Evolutionary conservation across 352 stramenopile species (phyloP).

Genomic region (Pythium myriotylum): DNA sequence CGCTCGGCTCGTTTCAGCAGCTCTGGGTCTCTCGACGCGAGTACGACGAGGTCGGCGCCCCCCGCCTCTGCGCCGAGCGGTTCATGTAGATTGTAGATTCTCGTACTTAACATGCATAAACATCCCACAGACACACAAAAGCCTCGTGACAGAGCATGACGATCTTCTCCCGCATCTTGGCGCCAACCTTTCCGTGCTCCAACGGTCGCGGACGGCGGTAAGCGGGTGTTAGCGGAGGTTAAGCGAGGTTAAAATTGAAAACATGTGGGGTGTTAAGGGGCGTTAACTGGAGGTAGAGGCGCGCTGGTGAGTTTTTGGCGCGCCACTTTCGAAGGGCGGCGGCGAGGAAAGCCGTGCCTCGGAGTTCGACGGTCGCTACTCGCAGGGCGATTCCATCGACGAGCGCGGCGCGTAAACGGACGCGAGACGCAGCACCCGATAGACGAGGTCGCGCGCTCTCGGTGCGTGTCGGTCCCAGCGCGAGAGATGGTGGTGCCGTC

Average conservation of each 20-base stretch:
- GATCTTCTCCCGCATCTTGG: slow-evolving; percentile 6
- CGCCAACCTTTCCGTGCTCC: slow-evolving; percentile 2
- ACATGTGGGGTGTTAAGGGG: slow-evolving; percentile 13
- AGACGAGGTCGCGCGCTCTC: neutral
- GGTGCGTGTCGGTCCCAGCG: slow-evolving; percentile 7
- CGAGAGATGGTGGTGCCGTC: slow-evolving; percentile 28
- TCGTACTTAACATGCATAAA: neutral
- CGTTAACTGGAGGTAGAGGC: slow-evolving; percentile 30
- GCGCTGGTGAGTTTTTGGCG: slow-evolving; percentile 24
- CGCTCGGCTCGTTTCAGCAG: slow-evolving; percentile 87
- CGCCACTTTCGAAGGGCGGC: slow-evolving; percentile 16
- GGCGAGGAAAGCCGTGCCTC: slow-evolving; percentile 9
- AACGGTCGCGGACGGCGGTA: slow-evolving; percentile 11
- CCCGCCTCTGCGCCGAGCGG: slow-evolving; percentile 65
- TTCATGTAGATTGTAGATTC: slow-evolving; percentile 41
- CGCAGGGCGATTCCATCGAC: neutral
- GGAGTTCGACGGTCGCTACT: neutral
- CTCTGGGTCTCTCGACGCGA: slow-evolving; percentile 87
- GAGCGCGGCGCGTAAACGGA: neutral
- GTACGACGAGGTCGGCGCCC: slow-evolving; percentile 79
- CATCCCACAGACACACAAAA: neutral
- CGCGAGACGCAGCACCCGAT: neutral
- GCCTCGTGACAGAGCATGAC: neutral
- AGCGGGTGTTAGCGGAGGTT: slow-evolving; percentile 20
- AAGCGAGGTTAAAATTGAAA: neutral